Evolutionary conservation across 495 filamentous ascomycete species (phyloP), one percentile per base, ranked within the genome.

Genomic region (Platismatia glauca): DNA sequence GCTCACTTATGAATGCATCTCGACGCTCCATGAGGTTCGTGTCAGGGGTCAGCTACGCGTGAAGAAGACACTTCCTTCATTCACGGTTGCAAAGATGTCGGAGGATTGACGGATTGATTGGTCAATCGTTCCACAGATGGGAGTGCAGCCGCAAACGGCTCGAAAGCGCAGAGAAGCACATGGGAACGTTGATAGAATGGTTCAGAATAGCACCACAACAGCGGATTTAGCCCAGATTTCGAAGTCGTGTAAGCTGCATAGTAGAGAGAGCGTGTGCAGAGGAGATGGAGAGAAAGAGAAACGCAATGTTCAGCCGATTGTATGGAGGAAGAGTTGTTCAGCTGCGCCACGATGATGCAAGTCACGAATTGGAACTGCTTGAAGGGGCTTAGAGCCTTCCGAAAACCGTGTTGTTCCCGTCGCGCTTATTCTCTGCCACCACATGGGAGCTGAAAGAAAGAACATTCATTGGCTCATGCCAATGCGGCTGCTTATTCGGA

Each of bases 271-370:
- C 29, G 22, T 24, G 59, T 63, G 55, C 60, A 62, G 59, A 55
- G 55, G 39, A 44, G 55, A 39, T 35, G 20, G 48, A 61, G 35
- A 20, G 57, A 33, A 57, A 34, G 22, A 39, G 18, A 12, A 27
- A 29, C 37, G 34, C 41, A 38, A 61, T 58, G 55, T 41, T 66
- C 60, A 66, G 60, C 60, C 64, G 64, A 59, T 55, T 24, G 55
- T 2, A 38, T 18, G 20, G 15, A 24, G 31, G 2, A 55, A 20
- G n/a, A n/a, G 7, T 31, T 48, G 11, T 58, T 63, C 60, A 63
- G 60, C 60, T 66, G 60, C 53, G 64, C 64, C 64, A 63, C 64
- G 35, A 22, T 33, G 22, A 53, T 39, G 58, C 43, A 60, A 37
- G 44, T 60, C 24, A n/a, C n/a, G n/a, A n/a, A n/a, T n/a, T n/a